Conservation (phyloP, 768 basidiomycete species). For the Hericium erinaceus region DNA sequence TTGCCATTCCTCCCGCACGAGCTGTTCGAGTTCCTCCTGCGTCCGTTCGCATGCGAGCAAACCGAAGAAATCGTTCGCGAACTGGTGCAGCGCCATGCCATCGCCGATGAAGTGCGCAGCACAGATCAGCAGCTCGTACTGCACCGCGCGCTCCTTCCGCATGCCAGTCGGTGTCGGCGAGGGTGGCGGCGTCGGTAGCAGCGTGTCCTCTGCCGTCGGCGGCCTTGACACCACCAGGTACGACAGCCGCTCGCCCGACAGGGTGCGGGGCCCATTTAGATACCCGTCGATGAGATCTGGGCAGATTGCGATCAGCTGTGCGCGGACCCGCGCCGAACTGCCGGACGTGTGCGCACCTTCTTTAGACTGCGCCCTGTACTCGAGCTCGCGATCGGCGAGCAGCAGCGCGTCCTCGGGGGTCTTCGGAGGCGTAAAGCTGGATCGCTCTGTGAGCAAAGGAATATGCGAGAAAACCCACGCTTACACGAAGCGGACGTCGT, state of each 20-base stretch:
- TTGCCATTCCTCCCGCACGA: conserved; percentile 26
- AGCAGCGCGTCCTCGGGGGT: conserved; percentile 35
- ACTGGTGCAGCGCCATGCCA: conserved; percentile 78
- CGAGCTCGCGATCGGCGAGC: conserved; percentile 38
- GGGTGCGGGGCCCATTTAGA: conserved; percentile 68
- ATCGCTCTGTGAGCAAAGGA: not conserved
- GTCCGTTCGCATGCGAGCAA: conserved; percentile 37
- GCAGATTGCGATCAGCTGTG: not conserved
- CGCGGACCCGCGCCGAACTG: not conserved
- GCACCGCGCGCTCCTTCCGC: conserved; percentile 12
- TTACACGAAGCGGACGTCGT: conserved; percentile 61
- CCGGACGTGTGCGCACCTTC: conserved; percentile 34
- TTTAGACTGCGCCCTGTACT: conserved; percentile 41
- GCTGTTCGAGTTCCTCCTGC: conserved; percentile 21
- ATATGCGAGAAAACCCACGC: conserved; percentile 15
- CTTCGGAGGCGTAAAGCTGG: conserved; percentile 38
- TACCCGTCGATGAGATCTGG: conserved; percentile 58
- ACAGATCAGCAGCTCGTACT: conserved; percentile 54
- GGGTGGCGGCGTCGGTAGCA: conserved; percentile 26
- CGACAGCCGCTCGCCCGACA: conserved; percentile 59
- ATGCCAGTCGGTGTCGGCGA: conserved; percentile 13
- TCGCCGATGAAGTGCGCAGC: conserved; percentile 80
- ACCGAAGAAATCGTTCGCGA: conserved; percentile 71
- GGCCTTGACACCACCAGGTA: conserved; percentile 46
- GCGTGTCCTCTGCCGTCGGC: conserved; percentile 6